A percentile compares a stretch with the other conserved stretches of the same genome.
Evolutionary conservation across 176 grass and related monocot genomes (phyloP).

Genomic region (Eremochloa ophiuroides): DNA sequence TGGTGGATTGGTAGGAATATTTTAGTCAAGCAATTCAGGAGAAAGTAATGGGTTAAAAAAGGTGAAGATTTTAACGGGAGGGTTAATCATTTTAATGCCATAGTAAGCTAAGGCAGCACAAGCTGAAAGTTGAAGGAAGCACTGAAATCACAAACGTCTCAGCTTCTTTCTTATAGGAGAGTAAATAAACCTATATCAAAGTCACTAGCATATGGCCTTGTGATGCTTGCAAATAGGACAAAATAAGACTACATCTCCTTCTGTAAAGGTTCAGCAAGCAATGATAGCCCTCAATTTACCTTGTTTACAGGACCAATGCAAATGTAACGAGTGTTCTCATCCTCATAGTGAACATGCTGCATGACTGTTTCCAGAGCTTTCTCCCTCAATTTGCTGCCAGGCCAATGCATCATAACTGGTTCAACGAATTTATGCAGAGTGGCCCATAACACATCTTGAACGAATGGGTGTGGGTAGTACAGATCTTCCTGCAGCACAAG

Average conservation of each 20-base stretch:
- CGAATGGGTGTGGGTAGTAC: slow-evolving; percentile 85
- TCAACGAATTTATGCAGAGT: slow-evolving; percentile 94
- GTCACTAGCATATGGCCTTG: not conserved
- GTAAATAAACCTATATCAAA: not conserved
- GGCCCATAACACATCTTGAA: slow-evolving; percentile 94
- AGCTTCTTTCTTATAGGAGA: not conserved
- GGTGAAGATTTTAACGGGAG: not conserved
- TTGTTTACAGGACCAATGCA: slow-evolving; percentile 99
- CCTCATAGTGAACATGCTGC: slow-evolving; percentile 96
- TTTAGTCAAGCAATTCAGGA: not conserved
- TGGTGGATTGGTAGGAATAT: not conserved
- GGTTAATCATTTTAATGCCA: not conserved
- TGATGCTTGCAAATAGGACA: slow-evolving; percentile 12
- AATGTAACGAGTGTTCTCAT: slow-evolving; percentile 92
- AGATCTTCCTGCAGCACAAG: slow-evolving; percentile 78
- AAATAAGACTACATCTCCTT: not conserved
- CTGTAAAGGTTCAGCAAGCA: not conserved
- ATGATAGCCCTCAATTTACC: slow-evolving; percentile 41
- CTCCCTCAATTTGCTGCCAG: slow-evolving; percentile 76
- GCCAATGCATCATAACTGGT: slow-evolving; percentile 77
- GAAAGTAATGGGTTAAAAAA: not conserved
- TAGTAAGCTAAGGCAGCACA: not conserved
- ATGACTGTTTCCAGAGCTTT: slow-evolving; percentile 71
- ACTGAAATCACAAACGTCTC: not conserved
- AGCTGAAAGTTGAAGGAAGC: slow-evolving; percentile 13